These are phyloP conservation scores for Candida manassasensis DNA, from an alignment of 805 yeast species.

Conservation along the genomic window DNA sequence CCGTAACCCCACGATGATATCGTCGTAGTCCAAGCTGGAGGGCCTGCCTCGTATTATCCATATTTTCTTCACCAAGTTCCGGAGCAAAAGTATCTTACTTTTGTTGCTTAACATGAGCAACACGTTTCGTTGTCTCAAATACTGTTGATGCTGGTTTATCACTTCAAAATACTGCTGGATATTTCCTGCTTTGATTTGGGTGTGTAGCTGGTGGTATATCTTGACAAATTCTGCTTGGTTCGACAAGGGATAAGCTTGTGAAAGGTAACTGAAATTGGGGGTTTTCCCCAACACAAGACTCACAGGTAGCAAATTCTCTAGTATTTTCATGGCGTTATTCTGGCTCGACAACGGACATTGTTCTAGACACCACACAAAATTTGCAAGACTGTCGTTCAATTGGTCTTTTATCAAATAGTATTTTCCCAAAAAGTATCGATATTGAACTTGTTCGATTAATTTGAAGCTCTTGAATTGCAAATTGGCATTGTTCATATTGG, in stretches of 20 bases:
- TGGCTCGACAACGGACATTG: constrained; percentile 25
- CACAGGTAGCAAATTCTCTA: constrained; percentile 48
- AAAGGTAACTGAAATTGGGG: constrained; percentile 32
- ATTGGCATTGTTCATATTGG: constrained; percentile 52
- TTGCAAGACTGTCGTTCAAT: constrained; percentile 42
- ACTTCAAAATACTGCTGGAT: constrained; percentile 28
- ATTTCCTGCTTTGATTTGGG: constrained; percentile 40
- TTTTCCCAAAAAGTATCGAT: constrained; percentile 50
- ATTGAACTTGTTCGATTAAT: constrained; percentile 44
- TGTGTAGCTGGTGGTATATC: constrained; percentile 34
- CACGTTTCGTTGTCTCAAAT: constrained; percentile 33
- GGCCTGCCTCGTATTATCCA: constrained; percentile 25
- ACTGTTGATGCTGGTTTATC: constrained; percentile 25
- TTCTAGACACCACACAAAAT: constrained; percentile 51
- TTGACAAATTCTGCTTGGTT: constrained; percentile 16
- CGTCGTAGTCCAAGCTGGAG: constrained; percentile 26
- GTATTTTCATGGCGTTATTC: constrained; percentile 36
- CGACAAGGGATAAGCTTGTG: constrained; percentile 9
- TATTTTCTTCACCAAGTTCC: constrained; percentile 39
- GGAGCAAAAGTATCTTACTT: constrained; percentile 38
- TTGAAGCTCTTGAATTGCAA: constrained; percentile 39
- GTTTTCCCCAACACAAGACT: constrained; percentile 51
- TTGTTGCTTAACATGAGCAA: constrained; percentile 44
- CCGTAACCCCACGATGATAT: constrained; percentile 18
- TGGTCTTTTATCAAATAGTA: constrained; percentile 52